Evolutionary conservation across 129 eudicot genomes (phyloP).

Genomic region (Tanacetum coccineum): DNA sequence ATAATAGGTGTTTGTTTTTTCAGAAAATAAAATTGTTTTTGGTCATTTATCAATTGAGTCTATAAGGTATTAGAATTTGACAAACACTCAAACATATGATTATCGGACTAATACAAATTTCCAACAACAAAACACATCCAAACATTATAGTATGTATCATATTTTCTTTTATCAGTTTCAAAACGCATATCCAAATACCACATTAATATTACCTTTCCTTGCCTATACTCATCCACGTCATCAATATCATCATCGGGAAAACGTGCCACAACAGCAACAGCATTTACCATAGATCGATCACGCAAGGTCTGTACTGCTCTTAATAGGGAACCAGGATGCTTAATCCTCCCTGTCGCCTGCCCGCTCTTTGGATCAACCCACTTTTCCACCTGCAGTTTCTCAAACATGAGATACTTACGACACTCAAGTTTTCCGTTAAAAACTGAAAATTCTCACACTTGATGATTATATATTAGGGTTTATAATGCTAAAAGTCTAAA

Average conservation of each 20-base stretch:
- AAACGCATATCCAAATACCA: neutral
- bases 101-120: neutral
- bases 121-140: neutral
- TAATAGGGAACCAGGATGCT: slow-evolving; percentile 72
- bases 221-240: slow-evolving; percentile 72
- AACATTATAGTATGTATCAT: neutral
- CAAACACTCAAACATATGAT: neutral
- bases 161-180: no score
- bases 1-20: neutral
- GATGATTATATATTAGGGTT: neutral
- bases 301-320: slow-evolving; percentile 66
- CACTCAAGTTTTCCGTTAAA: neutral
- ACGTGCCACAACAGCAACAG: slow-evolving; percentile 93
- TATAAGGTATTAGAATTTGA: neutral
- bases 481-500: no score
- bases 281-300: slow-evolving; percentile 56
- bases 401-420: neutral
- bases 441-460: neutral
- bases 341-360: slow-evolving; percentile 91
- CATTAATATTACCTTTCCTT: slow-evolving; percentile 57
- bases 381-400: slow-evolving; percentile 62
- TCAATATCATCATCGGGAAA: slow-evolving; percentile 92
- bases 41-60: neutral
- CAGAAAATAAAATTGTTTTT: neutral
- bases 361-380: slow-evolving; percentile 74